Evolutionary conservation across 1,284 basidiomycete genomes (phyloP).

Genomic region (Apiotrichum sp.): DNA sequence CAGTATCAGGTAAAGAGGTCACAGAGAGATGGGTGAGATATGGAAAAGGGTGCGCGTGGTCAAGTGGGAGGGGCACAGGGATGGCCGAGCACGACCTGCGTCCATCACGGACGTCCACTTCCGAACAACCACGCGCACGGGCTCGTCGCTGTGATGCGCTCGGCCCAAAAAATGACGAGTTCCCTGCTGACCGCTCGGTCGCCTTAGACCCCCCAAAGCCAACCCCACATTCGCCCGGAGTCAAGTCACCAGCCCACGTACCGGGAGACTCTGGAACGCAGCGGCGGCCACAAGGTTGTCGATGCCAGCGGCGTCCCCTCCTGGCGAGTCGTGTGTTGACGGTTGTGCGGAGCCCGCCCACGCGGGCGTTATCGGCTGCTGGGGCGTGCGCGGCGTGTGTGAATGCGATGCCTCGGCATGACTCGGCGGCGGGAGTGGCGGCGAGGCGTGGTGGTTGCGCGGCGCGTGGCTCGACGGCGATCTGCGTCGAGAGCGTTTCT

Average conservation of each 20-base stretch:
- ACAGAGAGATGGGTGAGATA: too few species aligned
- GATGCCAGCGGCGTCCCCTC: conserved; percentile 8
- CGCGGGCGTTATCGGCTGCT: background rate
- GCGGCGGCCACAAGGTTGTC: conserved; percentile 22
- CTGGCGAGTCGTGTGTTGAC: conserved; percentile 1
- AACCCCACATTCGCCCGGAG: too few species aligned
- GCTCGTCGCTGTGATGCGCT: too few species aligned
- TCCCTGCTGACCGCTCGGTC: too few species aligned
- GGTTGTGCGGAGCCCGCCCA: conserved; percentile 4
- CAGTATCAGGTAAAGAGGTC: background rate
- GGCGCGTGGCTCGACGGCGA: conserved; percentile 1
- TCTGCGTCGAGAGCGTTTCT: conserved; percentile 16
- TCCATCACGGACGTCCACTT: background rate
- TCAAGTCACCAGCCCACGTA: background rate
- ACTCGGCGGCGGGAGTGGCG: background rate
- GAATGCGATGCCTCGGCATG: background rate
- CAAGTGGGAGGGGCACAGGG: too few species aligned
- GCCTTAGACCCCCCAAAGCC: too few species aligned
- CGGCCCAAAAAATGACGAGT: too few species aligned
- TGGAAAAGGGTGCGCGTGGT: too few species aligned
- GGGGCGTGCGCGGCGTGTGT: background rate
- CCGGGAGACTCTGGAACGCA: conserved; percentile 12
- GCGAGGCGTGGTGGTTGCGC: background rate
- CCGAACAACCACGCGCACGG: too few species aligned
- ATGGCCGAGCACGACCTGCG: too few species aligned